Conservation (phyloP, 345 rosid species). For the Geranium brycei region DNA sequence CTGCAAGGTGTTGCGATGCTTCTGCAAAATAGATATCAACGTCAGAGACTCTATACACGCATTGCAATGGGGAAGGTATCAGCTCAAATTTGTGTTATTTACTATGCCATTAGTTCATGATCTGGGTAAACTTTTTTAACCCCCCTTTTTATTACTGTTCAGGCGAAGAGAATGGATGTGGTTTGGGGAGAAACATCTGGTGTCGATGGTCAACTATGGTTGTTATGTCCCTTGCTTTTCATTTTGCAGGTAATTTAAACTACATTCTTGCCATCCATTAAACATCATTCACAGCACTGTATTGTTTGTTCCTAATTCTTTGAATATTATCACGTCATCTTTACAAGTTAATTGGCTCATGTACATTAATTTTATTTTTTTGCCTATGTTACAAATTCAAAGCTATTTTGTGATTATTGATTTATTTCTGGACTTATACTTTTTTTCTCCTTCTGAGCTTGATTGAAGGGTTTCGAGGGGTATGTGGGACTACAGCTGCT, state of each 20-base stretch:
- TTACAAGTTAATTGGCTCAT: too few relatives aligned
- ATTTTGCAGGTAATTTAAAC: constrained; percentile 57
- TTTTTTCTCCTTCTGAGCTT: constrained; percentile 6
- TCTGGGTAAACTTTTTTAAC: neutral
- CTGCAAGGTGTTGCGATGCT: constrained; percentile 99
- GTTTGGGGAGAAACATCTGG: constrained; percentile 99
- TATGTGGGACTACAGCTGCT: constrained; percentile 80
- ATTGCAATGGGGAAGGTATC: constrained; percentile 91
- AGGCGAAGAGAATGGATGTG: constrained; percentile 99
- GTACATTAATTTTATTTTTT: too few relatives aligned
- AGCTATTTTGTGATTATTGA: too few relatives aligned
- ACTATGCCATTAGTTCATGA: neutral
- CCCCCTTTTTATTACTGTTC: constrained; percentile 1
- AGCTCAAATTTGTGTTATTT: constrained; percentile 4
- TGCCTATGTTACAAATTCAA: too few relatives aligned
- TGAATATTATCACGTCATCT: too few relatives aligned
- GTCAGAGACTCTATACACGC: constrained; percentile 97
- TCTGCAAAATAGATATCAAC: constrained; percentile 94
- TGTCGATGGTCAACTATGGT: constrained; percentile 88
- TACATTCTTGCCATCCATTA: neutral
- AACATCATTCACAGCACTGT: neutral
- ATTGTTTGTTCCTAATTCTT: neutral
- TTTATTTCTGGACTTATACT: too few relatives aligned
- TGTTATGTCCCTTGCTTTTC: constrained; percentile 87
- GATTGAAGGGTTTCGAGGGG: constrained; percentile 77